Conservation (phyloP, 108 stramenopile species). For the Skeletonema menzelii region DNA sequence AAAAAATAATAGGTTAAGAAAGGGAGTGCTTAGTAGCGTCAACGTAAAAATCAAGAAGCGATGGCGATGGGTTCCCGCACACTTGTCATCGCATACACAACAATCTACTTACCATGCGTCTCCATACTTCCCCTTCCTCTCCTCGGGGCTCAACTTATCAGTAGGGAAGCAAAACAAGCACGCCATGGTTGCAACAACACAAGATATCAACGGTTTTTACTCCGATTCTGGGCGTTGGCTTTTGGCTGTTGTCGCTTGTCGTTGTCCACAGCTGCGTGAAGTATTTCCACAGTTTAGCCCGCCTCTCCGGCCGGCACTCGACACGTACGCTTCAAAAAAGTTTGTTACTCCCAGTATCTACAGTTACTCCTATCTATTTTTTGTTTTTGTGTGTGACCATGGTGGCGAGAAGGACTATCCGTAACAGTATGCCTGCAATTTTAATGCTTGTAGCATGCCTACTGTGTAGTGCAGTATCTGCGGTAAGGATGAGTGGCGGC, state of each 20-base stretch:
- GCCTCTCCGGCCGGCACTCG: too few relatives aligned
- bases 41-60: background rate
- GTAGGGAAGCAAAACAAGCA: constrained; percentile 67
- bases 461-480: background rate
- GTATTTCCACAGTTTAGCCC: too few relatives aligned
- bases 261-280: too few relatives aligned
- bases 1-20: background rate
- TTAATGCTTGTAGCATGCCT: background rate
- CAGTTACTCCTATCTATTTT: too few relatives aligned
- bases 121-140: constrained; percentile 66
- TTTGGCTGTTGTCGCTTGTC: too few relatives aligned
- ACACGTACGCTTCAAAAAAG: too few relatives aligned
- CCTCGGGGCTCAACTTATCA: constrained; percentile 51
- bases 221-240: too few relatives aligned
- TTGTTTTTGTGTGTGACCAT: too few relatives aligned
- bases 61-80: too few relatives aligned
- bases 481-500: background rate
- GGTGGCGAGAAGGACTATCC: background rate
- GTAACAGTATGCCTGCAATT: background rate
- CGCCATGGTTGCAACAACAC: constrained; percentile 37
- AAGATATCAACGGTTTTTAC: too few relatives aligned
- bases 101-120: constrained; percentile 34
- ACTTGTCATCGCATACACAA: too few relatives aligned
- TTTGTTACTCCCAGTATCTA: too few relatives aligned
- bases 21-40: background rate